Evolutionary conservation across 2,329 filamentous ascomycete genomes (phyloP).

Genomic region (Ambrosiella cleistominuta): DNA sequence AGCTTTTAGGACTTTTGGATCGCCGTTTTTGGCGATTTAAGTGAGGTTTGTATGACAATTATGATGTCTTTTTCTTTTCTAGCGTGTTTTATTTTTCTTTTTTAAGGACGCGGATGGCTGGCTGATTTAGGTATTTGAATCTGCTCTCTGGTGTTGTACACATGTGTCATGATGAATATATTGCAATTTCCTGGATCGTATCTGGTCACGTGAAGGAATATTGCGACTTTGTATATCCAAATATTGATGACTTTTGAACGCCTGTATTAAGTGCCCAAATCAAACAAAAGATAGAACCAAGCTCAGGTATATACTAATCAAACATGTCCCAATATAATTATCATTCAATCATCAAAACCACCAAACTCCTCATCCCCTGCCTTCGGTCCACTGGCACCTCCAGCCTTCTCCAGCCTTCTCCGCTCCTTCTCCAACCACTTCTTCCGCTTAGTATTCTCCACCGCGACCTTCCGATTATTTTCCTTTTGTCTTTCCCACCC

Average conservation of each 20-base stretch:
- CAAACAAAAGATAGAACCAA: not conserved
- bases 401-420: slow-evolving; percentile 15
- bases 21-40: slow-evolving; percentile 11
- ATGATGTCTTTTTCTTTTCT: not conserved
- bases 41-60: not conserved
- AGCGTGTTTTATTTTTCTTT: not conserved
- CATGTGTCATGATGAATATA: not conserved
- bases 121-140: not conserved
- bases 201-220: too few relatives aligned
- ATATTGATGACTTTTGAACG: not conserved
- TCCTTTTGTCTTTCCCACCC: slow-evolving; percentile 54
- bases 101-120: not conserved
- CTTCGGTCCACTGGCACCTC: not conserved
- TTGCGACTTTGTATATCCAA: too few relatives aligned
- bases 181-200: too few relatives aligned
- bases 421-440: slow-evolving; percentile 21
- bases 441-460: slow-evolving; percentile 41
- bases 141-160: not conserved
- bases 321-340: not conserved
- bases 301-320: too few relatives aligned
- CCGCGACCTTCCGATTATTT: slow-evolving; percentile 47
- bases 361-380: slow-evolving; percentile 27
- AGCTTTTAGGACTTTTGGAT: slow-evolving; percentile 6
- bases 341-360: slow-evolving; percentile 26
- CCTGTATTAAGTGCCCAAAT: not conserved